Evolutionary conservation across 179 eudicot genomes (phyloP).

Genomic region (Amaranthus tricolor): DNA sequence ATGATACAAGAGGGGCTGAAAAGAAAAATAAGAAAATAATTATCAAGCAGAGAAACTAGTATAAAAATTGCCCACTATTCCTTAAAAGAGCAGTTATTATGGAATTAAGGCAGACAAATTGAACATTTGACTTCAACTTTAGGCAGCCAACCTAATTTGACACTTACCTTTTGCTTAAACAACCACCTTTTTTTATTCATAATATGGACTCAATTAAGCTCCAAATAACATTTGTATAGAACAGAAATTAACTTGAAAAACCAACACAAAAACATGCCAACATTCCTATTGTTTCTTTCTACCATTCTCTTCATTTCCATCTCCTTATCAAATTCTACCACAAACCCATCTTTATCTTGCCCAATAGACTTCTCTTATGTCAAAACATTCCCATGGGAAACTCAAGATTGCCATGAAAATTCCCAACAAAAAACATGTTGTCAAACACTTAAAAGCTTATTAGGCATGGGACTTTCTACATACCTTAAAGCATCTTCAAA

Average conservation of each 20-base stretch:
- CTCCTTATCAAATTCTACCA: conserved; percentile 14
- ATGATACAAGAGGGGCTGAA: too few species aligned
- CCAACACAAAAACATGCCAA: conserved; percentile 11
- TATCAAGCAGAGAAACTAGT: too few species aligned
- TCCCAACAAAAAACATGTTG: conserved; percentile 39
- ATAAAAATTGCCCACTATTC: too few species aligned
- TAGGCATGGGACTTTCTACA: conserved; percentile 52
- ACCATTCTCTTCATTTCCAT: conserved; percentile 10
- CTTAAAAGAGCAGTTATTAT: too few species aligned
- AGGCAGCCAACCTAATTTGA: conserved; percentile 34
- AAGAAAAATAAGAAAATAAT: too few species aligned
- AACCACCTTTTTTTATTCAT: background rate
- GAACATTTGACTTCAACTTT: conserved; percentile 34
- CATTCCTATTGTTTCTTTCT: background rate
- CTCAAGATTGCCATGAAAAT: conserved; percentile 31
- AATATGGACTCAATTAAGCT: background rate
- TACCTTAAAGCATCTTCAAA: conserved; percentile 44
- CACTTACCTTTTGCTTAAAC: background rate
- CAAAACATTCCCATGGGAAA: conserved; percentile 56
- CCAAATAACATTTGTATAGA: background rate
- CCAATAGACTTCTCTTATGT: conserved; percentile 56
- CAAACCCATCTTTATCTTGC: conserved; percentile 32
- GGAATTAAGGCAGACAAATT: conserved; percentile 16
- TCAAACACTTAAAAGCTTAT: conserved; percentile 47
- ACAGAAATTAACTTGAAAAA: background rate